Evolutionary conservation across 2,329 filamentous ascomycete species (phyloP).

Genomic region (Cryphonectria japonica): DNA sequence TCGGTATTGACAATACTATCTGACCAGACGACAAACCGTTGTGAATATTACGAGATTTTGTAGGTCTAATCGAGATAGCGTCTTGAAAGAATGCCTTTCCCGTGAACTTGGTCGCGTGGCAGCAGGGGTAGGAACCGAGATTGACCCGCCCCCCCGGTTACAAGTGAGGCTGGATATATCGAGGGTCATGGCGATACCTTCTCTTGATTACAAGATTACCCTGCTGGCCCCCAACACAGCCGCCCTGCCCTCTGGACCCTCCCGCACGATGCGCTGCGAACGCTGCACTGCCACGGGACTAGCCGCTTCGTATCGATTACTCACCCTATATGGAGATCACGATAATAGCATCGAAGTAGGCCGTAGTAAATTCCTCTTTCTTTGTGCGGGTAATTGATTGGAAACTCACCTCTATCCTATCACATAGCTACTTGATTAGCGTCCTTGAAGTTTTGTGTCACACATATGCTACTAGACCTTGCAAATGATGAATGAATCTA

Average conservation of each 20-base stretch:
- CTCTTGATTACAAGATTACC: background rate
- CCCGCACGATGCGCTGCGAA: background rate
- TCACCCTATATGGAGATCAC: background rate
- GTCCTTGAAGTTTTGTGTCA: background rate
- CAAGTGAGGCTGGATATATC: background rate
- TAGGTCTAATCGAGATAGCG: background rate
- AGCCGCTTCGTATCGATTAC: background rate
- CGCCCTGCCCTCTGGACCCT: background rate
- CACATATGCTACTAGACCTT: background rate
- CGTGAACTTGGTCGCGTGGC: background rate
- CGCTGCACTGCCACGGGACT: background rate
- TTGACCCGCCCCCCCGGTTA: background rate
- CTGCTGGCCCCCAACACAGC: slow-evolving; percentile 1
- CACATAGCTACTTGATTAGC: background rate
- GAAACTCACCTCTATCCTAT: background rate
- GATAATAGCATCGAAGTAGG: background rate
- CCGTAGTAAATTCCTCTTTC: background rate
- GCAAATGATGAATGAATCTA: background rate
- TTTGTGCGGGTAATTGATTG: background rate
- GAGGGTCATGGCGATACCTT: background rate
- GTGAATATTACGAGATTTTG: too few relatives aligned
- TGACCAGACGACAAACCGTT: background rate
- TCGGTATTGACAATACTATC: background rate
- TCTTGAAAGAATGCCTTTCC: background rate
- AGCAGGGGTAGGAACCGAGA: background rate